Evolutionary conservation across 176 grass and related monocot genomes (phyloP), one percentile per base, ranked within the genome.

Genomic region (Oryza glaberrima): DNA sequence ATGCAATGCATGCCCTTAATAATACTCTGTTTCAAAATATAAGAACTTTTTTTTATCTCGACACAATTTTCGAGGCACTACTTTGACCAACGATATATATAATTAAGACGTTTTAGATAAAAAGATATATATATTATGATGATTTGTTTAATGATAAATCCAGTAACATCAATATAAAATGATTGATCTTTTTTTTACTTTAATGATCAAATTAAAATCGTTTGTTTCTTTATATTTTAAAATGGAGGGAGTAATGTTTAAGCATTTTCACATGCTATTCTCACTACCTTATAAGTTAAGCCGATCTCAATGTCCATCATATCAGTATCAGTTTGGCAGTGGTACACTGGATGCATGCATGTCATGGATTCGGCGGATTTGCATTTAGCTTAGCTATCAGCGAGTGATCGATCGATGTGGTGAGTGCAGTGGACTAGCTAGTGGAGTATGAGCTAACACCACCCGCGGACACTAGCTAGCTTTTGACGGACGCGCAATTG

Each of bases 281-380:
- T 58, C 54, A 1, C 19, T 30, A 30, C 9, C 9, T 44, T 9
- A 44, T 44, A 41, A 41, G 40, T 41, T 44, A 44, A 44, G 9
- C 10, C 43, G 43, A 10, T 44, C 9, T 44, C 9, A 44, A 9
- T 10, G 9, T 44, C 9, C 43, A 44, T 44, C 43, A 11, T 52
- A 17, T 58, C 54, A 58, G 12, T 58, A 22, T 74, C 65, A 79
- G 19, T 67, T 30, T 66, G 63, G 77, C 43, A 47, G n/a, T 19
- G 40, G 7, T 65, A 67, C 58, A 79, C 61, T 17, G 43, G 40
- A 22, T 38, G 5, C 47, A 49, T 49, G 47, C 48, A 82, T 46
- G 9, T 45, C 32, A 13, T 72, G 26, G 26, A 76, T 86, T 86
- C 22, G 84, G 84, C 76, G 19, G 41, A 47, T 72, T 72, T 30